Conservation (phyloP, 2,329 filamentous ascomycete genomes). For the Talaromyces marneffei region DNA sequence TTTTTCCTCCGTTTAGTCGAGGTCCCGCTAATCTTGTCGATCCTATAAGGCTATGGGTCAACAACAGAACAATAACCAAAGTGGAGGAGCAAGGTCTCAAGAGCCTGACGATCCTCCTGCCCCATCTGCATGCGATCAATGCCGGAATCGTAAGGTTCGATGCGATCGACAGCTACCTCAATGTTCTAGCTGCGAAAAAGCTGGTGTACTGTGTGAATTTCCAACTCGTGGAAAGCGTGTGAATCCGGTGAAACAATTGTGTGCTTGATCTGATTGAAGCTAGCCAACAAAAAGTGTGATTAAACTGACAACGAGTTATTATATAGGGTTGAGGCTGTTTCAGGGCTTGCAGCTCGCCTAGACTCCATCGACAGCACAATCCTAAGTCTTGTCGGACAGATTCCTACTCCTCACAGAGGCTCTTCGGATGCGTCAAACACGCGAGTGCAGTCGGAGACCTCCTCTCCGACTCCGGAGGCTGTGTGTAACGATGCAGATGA, state of each 20-base stretch:
- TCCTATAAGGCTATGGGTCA: not conserved
- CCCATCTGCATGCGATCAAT: not conserved
- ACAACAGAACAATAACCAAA: not conserved
- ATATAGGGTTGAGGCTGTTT: not conserved
- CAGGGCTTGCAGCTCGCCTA: not conserved
- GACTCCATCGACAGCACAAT: constrained; percentile 1
- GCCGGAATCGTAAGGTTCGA: not conserved
- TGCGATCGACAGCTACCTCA: not conserved
- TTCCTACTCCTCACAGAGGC: not conserved
- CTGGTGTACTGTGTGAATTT: not conserved
- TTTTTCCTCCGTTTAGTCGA: not conserved
- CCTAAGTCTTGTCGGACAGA: not conserved
- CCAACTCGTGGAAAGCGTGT: not conserved
- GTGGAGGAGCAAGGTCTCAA: not conserved
- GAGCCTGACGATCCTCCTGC: not conserved
- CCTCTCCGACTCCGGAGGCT: not conserved
- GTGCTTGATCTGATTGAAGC: not conserved
- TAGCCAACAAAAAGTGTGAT: not conserved
- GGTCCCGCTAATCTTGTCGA: not conserved
- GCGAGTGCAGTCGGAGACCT: not conserved
- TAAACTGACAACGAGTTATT: not conserved
- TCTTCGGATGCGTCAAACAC: not conserved
- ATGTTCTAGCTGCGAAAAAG: constrained; percentile 1
- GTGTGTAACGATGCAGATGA: not conserved
- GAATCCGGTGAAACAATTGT: constrained; percentile 2